A percentile compares a stretch with the other conserved stretches of the same genome.
Conservation (phyloP, 176 grass and related monocot species). For the Aegilops tauschii region DNA sequence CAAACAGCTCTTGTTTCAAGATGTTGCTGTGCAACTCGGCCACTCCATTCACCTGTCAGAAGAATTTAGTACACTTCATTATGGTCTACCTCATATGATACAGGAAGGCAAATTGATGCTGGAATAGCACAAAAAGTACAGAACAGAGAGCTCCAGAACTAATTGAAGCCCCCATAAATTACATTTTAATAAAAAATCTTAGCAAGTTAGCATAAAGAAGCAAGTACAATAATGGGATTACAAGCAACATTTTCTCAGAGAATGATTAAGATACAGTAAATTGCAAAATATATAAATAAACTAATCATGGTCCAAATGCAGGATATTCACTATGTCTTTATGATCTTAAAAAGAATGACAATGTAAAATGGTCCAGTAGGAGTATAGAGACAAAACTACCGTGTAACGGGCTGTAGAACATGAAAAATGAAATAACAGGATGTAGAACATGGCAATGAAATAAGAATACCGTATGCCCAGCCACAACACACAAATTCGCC, state of each 20-base stretch:
- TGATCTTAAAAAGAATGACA: neutral
- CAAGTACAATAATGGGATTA: neutral
- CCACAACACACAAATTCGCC: slow-evolving; percentile 78
- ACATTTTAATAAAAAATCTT: neutral
- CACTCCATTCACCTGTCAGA: slow-evolving; percentile 79
- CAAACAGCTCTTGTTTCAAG: slow-evolving; percentile 72
- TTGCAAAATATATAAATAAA: neutral
- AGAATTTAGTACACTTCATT: slow-evolving; percentile 33
- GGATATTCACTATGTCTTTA: neutral
- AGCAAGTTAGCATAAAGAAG: neutral
- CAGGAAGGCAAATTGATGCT: slow-evolving; percentile 23
- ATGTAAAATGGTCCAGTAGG: neutral
- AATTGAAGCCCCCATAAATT: neutral
- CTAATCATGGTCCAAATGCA: neutral
- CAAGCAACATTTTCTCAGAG: neutral
- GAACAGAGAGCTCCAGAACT: neutral
- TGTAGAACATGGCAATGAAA: slow-evolving; percentile 14
- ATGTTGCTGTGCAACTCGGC: slow-evolving; percentile 82
- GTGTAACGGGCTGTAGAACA: slow-evolving; percentile 13
- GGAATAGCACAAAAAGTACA: slow-evolving; percentile 10
- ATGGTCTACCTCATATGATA: slow-evolving; percentile 15
- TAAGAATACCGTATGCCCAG: slow-evolving; percentile 47
- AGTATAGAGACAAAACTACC: neutral
- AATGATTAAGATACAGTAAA: neutral
- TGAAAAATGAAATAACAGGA: neutral